Conservation (phyloP, 768 basidiomycete genomes). For the Naganishia friedmannii region DNA sequence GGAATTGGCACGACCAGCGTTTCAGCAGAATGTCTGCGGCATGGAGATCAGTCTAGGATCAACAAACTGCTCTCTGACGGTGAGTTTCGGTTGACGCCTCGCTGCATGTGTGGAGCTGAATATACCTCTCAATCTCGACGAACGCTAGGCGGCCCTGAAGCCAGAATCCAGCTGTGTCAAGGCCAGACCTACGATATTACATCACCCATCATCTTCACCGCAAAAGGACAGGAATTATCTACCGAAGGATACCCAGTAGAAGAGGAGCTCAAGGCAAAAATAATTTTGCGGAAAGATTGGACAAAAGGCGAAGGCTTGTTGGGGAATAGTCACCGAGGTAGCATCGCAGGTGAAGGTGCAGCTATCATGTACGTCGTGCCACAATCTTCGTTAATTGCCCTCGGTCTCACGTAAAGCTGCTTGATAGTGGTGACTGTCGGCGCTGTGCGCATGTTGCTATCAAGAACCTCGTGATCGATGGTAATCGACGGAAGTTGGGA, state of each 20-base stretch:
- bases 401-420: neutral
- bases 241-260: slow-evolving; percentile 54
- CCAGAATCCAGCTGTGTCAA: slow-evolving; percentile 51
- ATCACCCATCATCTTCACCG: slow-evolving; percentile 51
- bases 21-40: slow-evolving; percentile 13
- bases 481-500: slow-evolving; percentile 47
- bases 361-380: neutral
- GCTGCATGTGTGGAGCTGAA: neutral
- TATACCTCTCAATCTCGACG: neutral
- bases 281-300: slow-evolving; percentile 29
- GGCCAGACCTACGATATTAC: slow-evolving; percentile 44
- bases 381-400: too few relatives aligned
- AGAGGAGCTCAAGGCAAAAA: slow-evolving; percentile 39
- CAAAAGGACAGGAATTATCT: slow-evolving; percentile 52
- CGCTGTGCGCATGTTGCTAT: slow-evolving; percentile 49
- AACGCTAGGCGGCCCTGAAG: slow-evolving; percentile 49
- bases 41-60: slow-evolving; percentile 44
- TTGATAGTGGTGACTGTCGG: slow-evolving; percentile 48
- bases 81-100: neutral
- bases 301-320: slow-evolving; percentile 29
- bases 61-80: slow-evolving; percentile 50
- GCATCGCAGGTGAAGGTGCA: slow-evolving; percentile 46
- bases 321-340: neutral
- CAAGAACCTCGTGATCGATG: slow-evolving; percentile 50
- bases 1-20: neutral